These are phyloP conservation scores for Albophoma yamanashiensis DNA, from an alignment of 2,329 filamentous ascomycete species.

Conservation along the genomic window DNA sequence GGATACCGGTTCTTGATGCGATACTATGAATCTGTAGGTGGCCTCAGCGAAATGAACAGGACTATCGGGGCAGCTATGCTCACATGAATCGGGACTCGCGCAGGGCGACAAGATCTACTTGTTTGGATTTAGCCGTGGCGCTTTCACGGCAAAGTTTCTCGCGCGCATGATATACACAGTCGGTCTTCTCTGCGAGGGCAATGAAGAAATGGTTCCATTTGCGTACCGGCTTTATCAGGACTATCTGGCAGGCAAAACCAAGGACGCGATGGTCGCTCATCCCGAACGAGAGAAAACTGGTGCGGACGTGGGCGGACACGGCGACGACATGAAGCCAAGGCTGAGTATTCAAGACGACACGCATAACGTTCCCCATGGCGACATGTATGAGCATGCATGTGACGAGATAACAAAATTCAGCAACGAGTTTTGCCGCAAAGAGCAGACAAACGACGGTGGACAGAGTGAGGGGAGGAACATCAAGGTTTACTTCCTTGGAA, in stretches of 20 bases:
- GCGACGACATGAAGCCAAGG: not conserved
- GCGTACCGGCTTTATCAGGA: constrained; percentile 33
- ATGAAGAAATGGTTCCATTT: constrained; percentile 43
- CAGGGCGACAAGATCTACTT: constrained; percentile 41
- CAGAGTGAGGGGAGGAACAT: constrained; percentile 21
- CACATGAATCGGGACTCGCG: not conserved
- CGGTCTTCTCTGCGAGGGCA: constrained; percentile 37
- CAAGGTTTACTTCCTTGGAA: constrained; percentile 42
- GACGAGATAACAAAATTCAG: constrained; percentile 34
- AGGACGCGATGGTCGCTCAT: constrained; percentile 15
- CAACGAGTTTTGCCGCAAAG: constrained; percentile 34
- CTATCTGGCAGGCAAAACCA: constrained; percentile 26
- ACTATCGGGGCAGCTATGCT: not conserved
- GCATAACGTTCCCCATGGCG: not conserved
- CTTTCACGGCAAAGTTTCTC: constrained; percentile 42
- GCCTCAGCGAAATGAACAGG: not conserved
- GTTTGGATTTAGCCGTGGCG: constrained; percentile 42
- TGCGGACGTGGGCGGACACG: not conserved
- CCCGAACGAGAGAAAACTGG: not conserved
- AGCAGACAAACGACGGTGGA: constrained; percentile 6
- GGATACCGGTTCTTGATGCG: constrained; percentile 45
- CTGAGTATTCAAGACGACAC: too few relatives aligned
- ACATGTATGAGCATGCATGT: constrained; percentile 5
- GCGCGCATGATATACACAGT: constrained; percentile 39
- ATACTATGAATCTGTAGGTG: constrained; percentile 32